These are phyloP conservation scores for Carex arenaria DNA, from an alignment of 202 grass and related monocot species.

Conservation along the genomic window DNA sequence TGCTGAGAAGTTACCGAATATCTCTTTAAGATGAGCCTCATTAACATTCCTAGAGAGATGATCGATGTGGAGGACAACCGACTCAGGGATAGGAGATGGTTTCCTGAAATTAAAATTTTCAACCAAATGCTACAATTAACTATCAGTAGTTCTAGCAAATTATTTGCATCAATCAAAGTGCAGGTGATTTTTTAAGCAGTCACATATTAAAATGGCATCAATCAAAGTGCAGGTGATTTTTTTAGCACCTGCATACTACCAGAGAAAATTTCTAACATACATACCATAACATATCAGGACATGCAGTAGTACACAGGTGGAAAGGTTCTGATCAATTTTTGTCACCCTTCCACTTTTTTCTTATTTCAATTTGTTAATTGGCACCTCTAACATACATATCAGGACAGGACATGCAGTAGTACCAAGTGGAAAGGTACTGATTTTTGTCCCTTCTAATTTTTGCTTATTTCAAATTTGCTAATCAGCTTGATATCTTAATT, in stretches of 20 bases:
- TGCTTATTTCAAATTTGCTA: not conserved
- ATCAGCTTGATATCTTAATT: not conserved
- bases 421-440: not conserved
- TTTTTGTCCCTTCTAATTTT: not conserved
- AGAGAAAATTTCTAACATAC: not conserved
- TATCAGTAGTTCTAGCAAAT: not conserved
- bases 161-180: not conserved
- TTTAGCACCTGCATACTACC: not conserved
- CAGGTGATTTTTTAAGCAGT: not conserved
- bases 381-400: not conserved
- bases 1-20: slow-evolving; percentile 62
- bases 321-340: not conserved
- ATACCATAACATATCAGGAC: not conserved
- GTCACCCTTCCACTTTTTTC: not conserved
- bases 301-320: not conserved
- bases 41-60: slow-evolving; percentile 94
- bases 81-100: slow-evolving; percentile 62
- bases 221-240: not conserved
- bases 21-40: slow-evolving; percentile 96
- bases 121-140: not conserved
- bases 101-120: slow-evolving; percentile 63
- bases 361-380: not conserved
- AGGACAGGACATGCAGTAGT: not conserved
- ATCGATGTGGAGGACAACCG: slow-evolving; percentile 85
- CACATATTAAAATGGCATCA: not conserved